phyloP scores from a whole-genome alignment of 164 flowering plant species.

The Stephania yunnanensis region DNA sequence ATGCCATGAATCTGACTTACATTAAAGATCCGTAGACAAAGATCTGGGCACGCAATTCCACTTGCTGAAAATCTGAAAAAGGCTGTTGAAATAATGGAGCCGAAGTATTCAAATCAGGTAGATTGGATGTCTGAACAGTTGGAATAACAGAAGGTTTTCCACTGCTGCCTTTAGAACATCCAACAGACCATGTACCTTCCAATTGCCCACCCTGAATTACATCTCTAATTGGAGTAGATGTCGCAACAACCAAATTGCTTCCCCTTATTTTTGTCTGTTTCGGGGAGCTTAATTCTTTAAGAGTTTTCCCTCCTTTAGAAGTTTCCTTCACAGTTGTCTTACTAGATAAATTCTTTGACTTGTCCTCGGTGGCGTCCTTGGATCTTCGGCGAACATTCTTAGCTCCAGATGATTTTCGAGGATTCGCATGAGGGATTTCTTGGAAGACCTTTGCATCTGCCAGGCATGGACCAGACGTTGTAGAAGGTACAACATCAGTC shows the following conservation, averaged over 20 bases:
- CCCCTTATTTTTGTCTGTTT: slow-evolving; percentile 29
- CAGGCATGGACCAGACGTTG: slow-evolving; percentile 27
- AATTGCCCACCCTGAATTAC: slow-evolving; percentile 28
- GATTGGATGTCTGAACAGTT: slow-evolving; percentile 36
- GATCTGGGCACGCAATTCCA: slow-evolving; percentile 97
- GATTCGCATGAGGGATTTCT: slow-evolving; percentile 30
- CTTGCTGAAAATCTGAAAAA: slow-evolving; percentile 86
- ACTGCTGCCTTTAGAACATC: slow-evolving; percentile 25
- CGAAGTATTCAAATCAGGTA: slow-evolving; percentile 64
- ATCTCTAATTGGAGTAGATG: slow-evolving; percentile 28
- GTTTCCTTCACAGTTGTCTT: slow-evolving; percentile 39
- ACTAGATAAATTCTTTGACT: slow-evolving; percentile 35
- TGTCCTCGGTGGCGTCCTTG: slow-evolving; percentile 40
- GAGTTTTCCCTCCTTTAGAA: slow-evolving; percentile 35
- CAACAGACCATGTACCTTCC: slow-evolving; percentile 29
- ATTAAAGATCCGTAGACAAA: slow-evolving; percentile 97
- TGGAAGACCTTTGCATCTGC: slow-evolving; percentile 20
- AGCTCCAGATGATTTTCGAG: slow-evolving; percentile 22
- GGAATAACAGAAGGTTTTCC: slow-evolving; percentile 32
- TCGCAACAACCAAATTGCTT: slow-evolving; percentile 23
- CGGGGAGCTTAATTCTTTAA: slow-evolving; percentile 31
- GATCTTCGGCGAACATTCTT: slow-evolving; percentile 23
- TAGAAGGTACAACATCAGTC: slow-evolving; percentile 33
- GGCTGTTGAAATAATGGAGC: slow-evolving; percentile 57
- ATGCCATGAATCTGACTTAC: slow-evolving; percentile 38